phyloP scores from a whole-genome alignment of 352 stramenopile species.

The Peronospora farinosa region DNA sequence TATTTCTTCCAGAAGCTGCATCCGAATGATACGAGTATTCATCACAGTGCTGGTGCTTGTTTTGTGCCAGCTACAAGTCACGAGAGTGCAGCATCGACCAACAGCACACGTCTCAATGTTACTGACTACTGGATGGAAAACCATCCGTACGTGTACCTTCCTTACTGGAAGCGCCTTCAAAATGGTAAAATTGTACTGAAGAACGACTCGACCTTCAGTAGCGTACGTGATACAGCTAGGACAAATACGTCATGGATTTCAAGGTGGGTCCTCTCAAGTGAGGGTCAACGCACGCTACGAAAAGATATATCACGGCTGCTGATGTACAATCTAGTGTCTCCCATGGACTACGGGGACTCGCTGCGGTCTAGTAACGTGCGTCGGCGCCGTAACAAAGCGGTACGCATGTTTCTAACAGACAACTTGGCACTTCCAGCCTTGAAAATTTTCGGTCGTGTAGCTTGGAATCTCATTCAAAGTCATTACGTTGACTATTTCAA shows the following conservation, averaged over 20 bases:
- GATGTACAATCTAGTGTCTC: slow-evolving; percentile 51
- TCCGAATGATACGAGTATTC: neutral
- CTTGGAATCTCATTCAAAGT: slow-evolving; percentile 29
- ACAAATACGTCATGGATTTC: slow-evolving; percentile 29
- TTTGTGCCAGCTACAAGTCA: neutral
- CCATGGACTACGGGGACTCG: slow-evolving; percentile 35
- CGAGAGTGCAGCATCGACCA: neutral
- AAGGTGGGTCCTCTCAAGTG: slow-evolving; percentile 27
- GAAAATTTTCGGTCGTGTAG: slow-evolving; percentile 27
- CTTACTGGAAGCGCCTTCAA: slow-evolving; percentile 31
- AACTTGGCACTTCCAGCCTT: slow-evolving; percentile 33
- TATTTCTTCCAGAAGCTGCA: neutral
- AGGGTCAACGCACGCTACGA: slow-evolving; percentile 25
- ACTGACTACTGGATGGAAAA: slow-evolving; percentile 43
- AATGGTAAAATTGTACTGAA: slow-evolving; percentile 35
- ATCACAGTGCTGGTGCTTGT: neutral
- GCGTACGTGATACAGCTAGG: slow-evolving; percentile 15
- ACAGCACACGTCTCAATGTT: slow-evolving; percentile 9
- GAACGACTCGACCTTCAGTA: slow-evolving; percentile 25
- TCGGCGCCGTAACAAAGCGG: slow-evolving; percentile 30
- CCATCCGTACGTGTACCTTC: slow-evolving; percentile 37
- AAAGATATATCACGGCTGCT: slow-evolving; percentile 28
- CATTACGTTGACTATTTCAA: slow-evolving; percentile 42
- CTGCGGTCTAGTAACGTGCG: slow-evolving; percentile 29
- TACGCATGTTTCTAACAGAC: slow-evolving; percentile 34